Percentiles rank a stretch among this genome's conserved stretches.
Evolutionary conservation across 495 filamentous ascomycete species (phyloP).

Genomic region (Penicillium salamii): DNA sequence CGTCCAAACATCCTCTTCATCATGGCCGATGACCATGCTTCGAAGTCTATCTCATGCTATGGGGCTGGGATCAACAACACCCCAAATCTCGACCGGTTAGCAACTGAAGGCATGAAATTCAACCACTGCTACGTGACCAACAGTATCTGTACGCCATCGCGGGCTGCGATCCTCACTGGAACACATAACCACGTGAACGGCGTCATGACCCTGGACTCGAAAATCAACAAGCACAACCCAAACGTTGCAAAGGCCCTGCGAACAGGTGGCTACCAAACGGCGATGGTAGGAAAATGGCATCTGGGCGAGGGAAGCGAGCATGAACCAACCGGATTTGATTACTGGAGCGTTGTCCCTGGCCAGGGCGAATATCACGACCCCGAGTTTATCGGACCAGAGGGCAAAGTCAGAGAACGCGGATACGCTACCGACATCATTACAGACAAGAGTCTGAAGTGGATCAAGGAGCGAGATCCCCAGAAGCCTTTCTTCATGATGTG

Average conservation of each 20-base stretch:
- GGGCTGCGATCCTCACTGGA: conserved; percentile 41
- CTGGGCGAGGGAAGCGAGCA: conserved; percentile 38
- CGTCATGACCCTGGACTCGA: conserved; percentile 38
- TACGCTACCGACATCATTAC: conserved; percentile 47
- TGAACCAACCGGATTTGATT: conserved; percentile 43
- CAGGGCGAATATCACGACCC: conserved; percentile 44
- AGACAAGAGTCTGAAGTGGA: conserved; percentile 36
- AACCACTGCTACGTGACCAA: conserved; percentile 49
- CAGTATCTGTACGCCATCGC: conserved; percentile 42
- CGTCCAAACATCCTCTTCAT: conserved; percentile 46
- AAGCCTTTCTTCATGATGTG: conserved; percentile 50
- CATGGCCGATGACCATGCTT: conserved; percentile 48
- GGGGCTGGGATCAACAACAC: conserved; percentile 43
- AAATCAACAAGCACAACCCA: conserved; percentile 41
- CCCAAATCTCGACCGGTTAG: conserved; percentile 41
- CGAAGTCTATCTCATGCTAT: conserved; percentile 40
- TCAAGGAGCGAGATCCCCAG: conserved; percentile 23
- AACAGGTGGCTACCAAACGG: conserved; percentile 39
- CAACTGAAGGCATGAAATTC: conserved; percentile 44
- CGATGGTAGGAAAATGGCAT: conserved; percentile 47
- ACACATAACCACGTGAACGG: conserved; percentile 47
- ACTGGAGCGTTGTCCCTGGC: conserved; percentile 38
- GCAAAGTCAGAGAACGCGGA: conserved; percentile 20
- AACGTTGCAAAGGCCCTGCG: conserved; percentile 42
- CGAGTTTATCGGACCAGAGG: conserved; percentile 30